phyloP scores from a whole-genome alignment of 2,329 filamentous ascomycete genomes.

The Aureobasidium sp. region DNA sequence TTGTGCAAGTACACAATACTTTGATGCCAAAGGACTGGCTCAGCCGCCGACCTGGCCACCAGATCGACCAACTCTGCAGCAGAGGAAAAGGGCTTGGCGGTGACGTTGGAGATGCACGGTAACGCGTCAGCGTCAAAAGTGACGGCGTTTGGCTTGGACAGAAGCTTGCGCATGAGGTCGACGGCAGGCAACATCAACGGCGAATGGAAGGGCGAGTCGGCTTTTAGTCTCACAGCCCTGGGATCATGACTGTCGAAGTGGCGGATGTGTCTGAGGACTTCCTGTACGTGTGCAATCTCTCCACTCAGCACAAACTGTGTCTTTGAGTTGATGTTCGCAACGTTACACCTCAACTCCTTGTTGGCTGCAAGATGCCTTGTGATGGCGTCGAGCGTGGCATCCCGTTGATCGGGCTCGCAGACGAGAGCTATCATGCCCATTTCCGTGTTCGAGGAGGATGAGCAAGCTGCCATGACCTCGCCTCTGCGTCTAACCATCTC shows the following conservation, averaged over 20 bases:
- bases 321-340: conserved; percentile 91
- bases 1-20: conserved; percentile 84
- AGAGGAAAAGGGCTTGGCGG: conserved; percentile 65
- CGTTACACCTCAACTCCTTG: conserved; percentile 65
- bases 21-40: conserved; percentile 92
- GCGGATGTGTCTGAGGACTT: conserved; percentile 71
- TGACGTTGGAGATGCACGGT: conserved; percentile 80
- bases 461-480: conserved; percentile 74
- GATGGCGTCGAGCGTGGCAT: conserved; percentile 60
- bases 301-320: conserved; percentile 94
- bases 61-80: conserved; percentile 69
- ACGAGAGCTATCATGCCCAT: conserved; percentile 94
- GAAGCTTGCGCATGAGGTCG: conserved; percentile 58
- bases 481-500: conserved; percentile 68
- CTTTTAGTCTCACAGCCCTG: conserved; percentile 74
- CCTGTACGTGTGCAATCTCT: conserved; percentile 71
- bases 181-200: conserved; percentile 84
- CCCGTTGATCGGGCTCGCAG: conserved; percentile 71
- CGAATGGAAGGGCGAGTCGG: conserved; percentile 83
- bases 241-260: conserved; percentile 91
- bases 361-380: conserved; percentile 63
- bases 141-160: conserved; percentile 48
- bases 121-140: conserved; percentile 60
- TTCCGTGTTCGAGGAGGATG: conserved; percentile 56
- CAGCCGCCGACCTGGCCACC: conserved; percentile 71